Base-by-base conservation (phyloP, 2,329 filamentous ascomycete species). In the Trichoderma aggressivum region DNA sequence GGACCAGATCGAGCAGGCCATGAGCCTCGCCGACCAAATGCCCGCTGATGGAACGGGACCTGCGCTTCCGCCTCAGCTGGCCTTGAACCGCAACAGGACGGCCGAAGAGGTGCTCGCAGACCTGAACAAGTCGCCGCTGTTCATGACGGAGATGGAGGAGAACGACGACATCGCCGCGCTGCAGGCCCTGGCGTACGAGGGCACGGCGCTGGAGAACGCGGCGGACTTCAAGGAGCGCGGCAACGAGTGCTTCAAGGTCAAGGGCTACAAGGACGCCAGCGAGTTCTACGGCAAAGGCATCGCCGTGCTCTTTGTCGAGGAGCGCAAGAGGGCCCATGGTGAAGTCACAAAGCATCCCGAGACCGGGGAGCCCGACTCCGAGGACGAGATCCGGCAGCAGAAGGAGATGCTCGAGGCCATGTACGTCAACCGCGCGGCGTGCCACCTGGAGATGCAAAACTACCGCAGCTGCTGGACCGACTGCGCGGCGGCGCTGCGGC, bases 251-350 rank as follows among this genome's bases (percentile, higher is more conserved):
- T 97, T 97, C 78, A 86, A 87, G 76, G 86, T 86, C 70, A 90
- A 90, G 80, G 86, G 89, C 61, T 97, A 92, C 89, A 85, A 81
- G 30, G 94, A 98, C 80, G 96, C 94, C 5, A 91, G 92, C 78
- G 94, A 97, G 80, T 98, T 94, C 80, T 99, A 99, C 80, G 89
- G 87, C 34, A 96, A 97, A 83, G 94, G 91, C n/a, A 86, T 98
- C 66, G 84, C 88, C 12, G 88, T 97, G 7, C 82, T 98, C 21
- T 85, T 86, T 12, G 84, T 84, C 7, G 91, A 92, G 80, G 88
- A 93, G 78, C 80, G 82, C 70, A 87, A 87, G 74, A 84, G 88
- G 30, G 82, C 82, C 70, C 79, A 69, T 72, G 85, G 81, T 10
- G 79, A 81, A 73, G 63, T 74, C 34, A 81, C 78, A 2, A 75